Base-by-base conservation (phyloP, 768 basidiomycete genomes). In the Xerocomellus chrysenteron region DNA sequence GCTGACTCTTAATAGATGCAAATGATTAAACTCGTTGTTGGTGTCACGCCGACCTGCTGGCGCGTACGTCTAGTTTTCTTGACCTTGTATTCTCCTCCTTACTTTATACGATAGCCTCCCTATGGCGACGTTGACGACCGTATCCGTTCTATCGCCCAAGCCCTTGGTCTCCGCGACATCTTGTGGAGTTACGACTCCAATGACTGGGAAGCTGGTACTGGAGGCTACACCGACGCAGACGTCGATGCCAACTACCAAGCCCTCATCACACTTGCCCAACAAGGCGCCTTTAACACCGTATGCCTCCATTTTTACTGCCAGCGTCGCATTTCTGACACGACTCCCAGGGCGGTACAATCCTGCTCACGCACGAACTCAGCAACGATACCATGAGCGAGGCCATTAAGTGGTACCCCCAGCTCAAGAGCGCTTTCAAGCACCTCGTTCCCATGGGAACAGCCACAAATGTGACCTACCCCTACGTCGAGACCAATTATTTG, bases 101-200 rank as follows among this genome's bases (percentile, higher is more conserved):
- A 60, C 40, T 6, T 16, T 40, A 11, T 41, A 24, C 11, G 10
- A 33, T 55, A 83, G 81, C 84, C 86, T 37, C 85, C 86, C 1
- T 86, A 74, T 58, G 86, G 85, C 45, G 85, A 87, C 56, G 74
- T 87, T n/a, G 91, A 93, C 43, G 85, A 87, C 70, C 87, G 91
- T 49, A 82, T 92, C 44, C 82, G 91, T 37, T 76, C 81, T 35
- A 86, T 92, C 54, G 83, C 86, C 4, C 67, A 82, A 21, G 83
- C 78, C 9, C 82, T 92, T 61, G 84, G 84, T 37, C 74, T 92
- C 16, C 80, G 80, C 13, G 88, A 88, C 3, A 78, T 93, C 65
- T 75, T 92, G 48, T 93, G 92, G 91, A 68, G 76, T 61, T 83
- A 79, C 56, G 85, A 88, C 63, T 80, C 84, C n/a, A 74, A 78